Evolutionary conservation across 768 basidiomycete genomes (phyloP), one percentile per base, ranked within the genome.

Genomic region (Mycena alexandri): DNA sequence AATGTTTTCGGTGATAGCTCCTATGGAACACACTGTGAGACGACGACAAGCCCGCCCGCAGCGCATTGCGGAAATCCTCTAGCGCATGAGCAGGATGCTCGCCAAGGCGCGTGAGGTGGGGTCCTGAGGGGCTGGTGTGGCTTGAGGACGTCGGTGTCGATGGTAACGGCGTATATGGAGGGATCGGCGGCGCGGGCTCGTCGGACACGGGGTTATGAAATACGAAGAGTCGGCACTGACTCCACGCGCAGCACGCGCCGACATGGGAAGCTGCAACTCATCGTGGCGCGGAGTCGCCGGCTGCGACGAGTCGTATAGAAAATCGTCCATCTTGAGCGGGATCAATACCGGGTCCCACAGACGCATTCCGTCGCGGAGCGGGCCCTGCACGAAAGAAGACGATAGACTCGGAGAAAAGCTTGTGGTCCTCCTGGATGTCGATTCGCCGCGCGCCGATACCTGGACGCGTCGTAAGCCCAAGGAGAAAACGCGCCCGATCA

Each of bases 391-490:
- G 84, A 77, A 96, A 98, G 77, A 93, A 90, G 6, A 89, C 85
- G 36, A 87, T 87, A 0, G 88, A 87, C 16, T 90, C 87, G 42
- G 89, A 89, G 72, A 93, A 90, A 34, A 96, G 82, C 36, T 83
- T 82, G 75, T 92, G 90, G 63, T 93, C 90, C 76, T 98, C 96
- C 13, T 84, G 87, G 17, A 94, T 84, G 51, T 97, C 93, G 64
- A 90, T 78, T 25, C 93, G 85, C 17, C 91, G 84, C 22, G 90
- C 87, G 65, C 94, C 94, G 58, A 93, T 84, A 82, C 85, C 85
- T 87, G 62, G 16, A 42, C 36, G 25, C 46, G 46, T 59, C 21
- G 43, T 58, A 62, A 63, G 63, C 46, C 16, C 33, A 29, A 50
- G 63, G 63, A 65, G 22, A 60, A 50, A 44, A 44, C 36, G 50